Percentiles rank a stretch among this genome's conserved stretches.
phyloP scores from a whole-genome alignment of 306 rosid genomes.

The Prunus salicina region DNA sequence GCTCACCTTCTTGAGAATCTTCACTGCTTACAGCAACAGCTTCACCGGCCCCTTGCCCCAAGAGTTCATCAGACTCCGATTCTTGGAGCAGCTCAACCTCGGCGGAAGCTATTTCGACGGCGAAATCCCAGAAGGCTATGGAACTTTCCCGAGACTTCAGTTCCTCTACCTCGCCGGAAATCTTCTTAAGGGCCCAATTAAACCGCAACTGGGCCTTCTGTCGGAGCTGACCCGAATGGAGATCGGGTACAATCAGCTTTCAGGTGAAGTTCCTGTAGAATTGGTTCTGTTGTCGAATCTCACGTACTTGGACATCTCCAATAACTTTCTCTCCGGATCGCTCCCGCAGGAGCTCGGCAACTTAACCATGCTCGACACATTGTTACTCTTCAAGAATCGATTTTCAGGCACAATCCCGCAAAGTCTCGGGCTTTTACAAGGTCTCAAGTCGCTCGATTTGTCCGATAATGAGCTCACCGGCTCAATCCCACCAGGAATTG shows the following conservation, averaged over 20 bases:
- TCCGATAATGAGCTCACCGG: slow-evolving; percentile 79
- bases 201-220: slow-evolving; percentile 52
- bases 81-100: slow-evolving; percentile 73
- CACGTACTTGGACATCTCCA: slow-evolving; percentile 71
- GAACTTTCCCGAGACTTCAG: slow-evolving; percentile 52
- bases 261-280: slow-evolving; percentile 58
- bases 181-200: slow-evolving; percentile 55
- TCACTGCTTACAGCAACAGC: slow-evolving; percentile 82
- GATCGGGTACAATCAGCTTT: slow-evolving; percentile 72
- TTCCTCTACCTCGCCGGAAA: slow-evolving; percentile 68
- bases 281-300: slow-evolving; percentile 46
- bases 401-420: slow-evolving; percentile 67
- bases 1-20: slow-evolving; percentile 62
- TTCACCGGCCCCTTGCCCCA: slow-evolving; percentile 65
- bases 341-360: slow-evolving; percentile 64
- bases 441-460: slow-evolving; percentile 55
- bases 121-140: slow-evolving; percentile 56
- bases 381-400: slow-evolving; percentile 58
- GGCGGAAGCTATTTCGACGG: slow-evolving; percentile 90
- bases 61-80: slow-evolving; percentile 54
- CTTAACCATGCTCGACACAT: slow-evolving; percentile 50
- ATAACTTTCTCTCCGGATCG: slow-evolving; percentile 50
- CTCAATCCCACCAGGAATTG: slow-evolving; percentile 50
- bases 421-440: slow-evolving; percentile 51
- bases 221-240: slow-evolving; percentile 65